Conservation (phyloP, 805 yeast genomes). For the Blastobotrys attinorum region DNA sequence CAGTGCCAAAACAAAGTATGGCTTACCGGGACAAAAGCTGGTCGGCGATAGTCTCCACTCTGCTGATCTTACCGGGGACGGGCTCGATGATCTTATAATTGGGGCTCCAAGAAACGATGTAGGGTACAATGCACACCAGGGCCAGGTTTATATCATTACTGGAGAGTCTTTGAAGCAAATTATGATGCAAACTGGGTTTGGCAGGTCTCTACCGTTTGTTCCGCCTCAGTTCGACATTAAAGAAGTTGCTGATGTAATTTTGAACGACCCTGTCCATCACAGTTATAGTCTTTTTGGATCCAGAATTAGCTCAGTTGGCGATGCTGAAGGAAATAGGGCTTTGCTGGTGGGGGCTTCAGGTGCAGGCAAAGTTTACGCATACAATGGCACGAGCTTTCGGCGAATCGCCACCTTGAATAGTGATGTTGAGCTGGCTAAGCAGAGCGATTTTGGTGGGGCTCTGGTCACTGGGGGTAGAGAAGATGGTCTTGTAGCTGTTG, state of each 20-base stretch:
- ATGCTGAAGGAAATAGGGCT: not conserved
- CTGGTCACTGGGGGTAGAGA: constrained; percentile 19
- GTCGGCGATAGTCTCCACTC: constrained; percentile 32
- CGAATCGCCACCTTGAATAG: constrained; percentile 9
- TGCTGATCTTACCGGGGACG: constrained; percentile 33
- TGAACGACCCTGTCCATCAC: not conserved
- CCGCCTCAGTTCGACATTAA: not conserved
- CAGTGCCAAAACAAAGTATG: constrained; percentile 27
- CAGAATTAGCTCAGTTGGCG: not conserved
- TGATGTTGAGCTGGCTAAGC: constrained; percentile 11
- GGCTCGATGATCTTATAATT: constrained; percentile 36
- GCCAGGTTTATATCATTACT: constrained; percentile 30
- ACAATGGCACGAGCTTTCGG: constrained; percentile 20
- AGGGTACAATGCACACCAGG: constrained; percentile 29
- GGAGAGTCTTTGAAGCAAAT: constrained; percentile 14
- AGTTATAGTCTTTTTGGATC: not conserved
- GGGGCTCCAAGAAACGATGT: constrained; percentile 38
- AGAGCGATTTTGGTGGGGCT: constrained; percentile 23
- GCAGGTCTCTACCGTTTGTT: too few relatives aligned
- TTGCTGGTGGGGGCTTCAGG: constrained; percentile 34
- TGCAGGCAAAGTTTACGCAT: constrained; percentile 32
- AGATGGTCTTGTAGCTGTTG: constrained; percentile 25
- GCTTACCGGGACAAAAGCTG: constrained; percentile 37
- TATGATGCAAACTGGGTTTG: too few relatives aligned
- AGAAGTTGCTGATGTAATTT: not conserved